Conservation (phyloP, 805 yeast genomes). For the Cyberlindnera subsufficiens region DNA sequence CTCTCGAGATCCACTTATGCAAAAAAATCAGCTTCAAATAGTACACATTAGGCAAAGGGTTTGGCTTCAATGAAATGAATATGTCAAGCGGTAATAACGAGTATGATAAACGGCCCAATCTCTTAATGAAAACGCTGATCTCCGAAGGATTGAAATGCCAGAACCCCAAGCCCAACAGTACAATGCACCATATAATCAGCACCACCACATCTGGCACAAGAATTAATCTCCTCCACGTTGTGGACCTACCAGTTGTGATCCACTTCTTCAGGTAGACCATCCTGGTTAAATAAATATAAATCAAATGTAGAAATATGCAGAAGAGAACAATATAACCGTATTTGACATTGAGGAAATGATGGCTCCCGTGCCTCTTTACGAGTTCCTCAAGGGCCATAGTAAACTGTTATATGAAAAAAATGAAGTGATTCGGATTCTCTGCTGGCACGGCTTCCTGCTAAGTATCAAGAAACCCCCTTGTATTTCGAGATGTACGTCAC, state of each 20-base stretch:
- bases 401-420: background rate
- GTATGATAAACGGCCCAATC: constrained; percentile 59
- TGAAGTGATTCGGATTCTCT: too few relatives aligned
- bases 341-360: constrained; percentile 51
- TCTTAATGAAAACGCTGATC: constrained; percentile 37
- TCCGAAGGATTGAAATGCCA: constrained; percentile 30
- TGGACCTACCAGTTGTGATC: constrained; percentile 34
- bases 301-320: constrained; percentile 35
- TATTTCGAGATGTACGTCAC: too few relatives aligned
- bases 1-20: constrained; percentile 70
- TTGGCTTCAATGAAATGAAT: constrained; percentile 50
- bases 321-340: constrained; percentile 52
- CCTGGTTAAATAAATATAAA: constrained; percentile 29
- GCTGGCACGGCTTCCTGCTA: too few relatives aligned
- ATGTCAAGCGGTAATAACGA: constrained; percentile 53
- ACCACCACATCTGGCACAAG: constrained; percentile 30
- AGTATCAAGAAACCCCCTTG: too few relatives aligned
- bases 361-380: constrained; percentile 40
- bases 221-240: constrained; percentile 27
- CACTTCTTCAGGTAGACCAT: constrained; percentile 30
- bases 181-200: constrained; percentile 29
- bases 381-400: constrained; percentile 2
- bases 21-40: constrained; percentile 51
- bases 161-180: constrained; percentile 27
- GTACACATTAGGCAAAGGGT: constrained; percentile 37